Evolutionary conservation across 768 basidiomycete species (phyloP), one percentile per base, ranked within the genome.

Genomic region (Coprinopsis cinerea): DNA sequence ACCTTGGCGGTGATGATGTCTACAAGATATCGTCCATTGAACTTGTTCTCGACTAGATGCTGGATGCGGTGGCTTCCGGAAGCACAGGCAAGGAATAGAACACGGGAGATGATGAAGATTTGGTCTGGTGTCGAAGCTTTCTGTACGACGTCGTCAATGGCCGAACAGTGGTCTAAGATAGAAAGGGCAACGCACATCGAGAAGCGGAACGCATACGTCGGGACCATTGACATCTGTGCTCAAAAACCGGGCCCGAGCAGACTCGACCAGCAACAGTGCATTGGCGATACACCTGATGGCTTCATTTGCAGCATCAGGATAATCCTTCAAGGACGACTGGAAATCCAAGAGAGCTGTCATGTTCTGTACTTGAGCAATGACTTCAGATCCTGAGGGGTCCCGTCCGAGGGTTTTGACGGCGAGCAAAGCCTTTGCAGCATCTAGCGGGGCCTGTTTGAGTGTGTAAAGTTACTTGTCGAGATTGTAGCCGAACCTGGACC

Each of bases 211-310:
- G 51, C 76, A 78, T 4, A 69, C 64, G 11, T 77, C 73, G 10
- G 83, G 85, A 7, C 88, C 88, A 28, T 75, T 76, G 6, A 89
- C 83, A 2, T 78, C 76, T 40, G 74, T 69, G 42, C 64, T 67
- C 24, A 86, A 60, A 57, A 86, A 79, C 0, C 76, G 78, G 17
- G 63, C 59, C 44, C 89, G 78, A 1, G 83, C 81, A 13, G 65
- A 60, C 51, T 85, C 84, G 44, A 84, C 69, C 49, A 91, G 75
- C 17, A 92, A 74, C 2, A 92, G 65, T 0, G 87, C 78, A 61
- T 94, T 94, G 6, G 92, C 91, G 22, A 91, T 73, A 46, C 79
- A 88, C 48, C 85, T 74, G 39, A 91, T 69, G 1, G 86, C 85
- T 66, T 90, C 86, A 37, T 75, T 78, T 2, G 77, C 70, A 1